Evolutionary conservation across 306 rosid species (phyloP).

Genomic region (Quercus cerris): DNA sequence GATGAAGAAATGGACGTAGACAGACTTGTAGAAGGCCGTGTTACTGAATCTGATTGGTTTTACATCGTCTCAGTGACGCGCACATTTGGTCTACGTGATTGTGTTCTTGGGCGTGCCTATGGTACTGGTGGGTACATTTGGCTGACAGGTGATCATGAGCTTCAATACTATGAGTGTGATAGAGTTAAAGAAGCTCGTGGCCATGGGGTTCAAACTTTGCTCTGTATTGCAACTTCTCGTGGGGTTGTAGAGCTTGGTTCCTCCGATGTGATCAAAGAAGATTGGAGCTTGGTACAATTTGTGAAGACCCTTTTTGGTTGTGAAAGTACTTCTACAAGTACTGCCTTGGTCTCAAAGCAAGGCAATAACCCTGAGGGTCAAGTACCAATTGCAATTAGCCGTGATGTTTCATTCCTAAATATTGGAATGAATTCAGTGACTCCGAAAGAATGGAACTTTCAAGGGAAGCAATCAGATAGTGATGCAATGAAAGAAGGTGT

Average conservation of each 20-base stretch:
- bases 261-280: conserved; percentile 20
- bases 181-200: conserved; percentile 41
- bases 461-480: neutral
- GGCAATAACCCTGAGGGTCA: neutral
- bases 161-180: conserved; percentile 31
- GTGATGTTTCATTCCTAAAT: neutral
- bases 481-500: neutral
- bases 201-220: conserved; percentile 40
- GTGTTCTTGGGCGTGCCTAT: conserved; percentile 27
- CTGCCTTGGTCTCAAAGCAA: neutral
- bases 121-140: conserved; percentile 33
- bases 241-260: conserved; percentile 54
- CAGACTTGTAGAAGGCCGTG: neutral
- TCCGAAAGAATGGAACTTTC: neutral
- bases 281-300: conserved; percentile 24
- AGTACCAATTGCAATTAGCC: neutral
- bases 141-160: conserved; percentile 30
- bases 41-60: conserved; percentile 30
- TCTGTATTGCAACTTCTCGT: conserved; percentile 24
- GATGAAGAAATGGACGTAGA: neutral
- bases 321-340: neutral
- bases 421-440: neutral
- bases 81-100: conserved; percentile 7
- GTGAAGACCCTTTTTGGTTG: conserved; percentile 28
- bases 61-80: conserved; percentile 26